A percentile compares a stretch with the other conserved stretches of the same genome.
Conservation (phyloP, 108 stramenopile genomes). For the Conticribra weissflogii region DNA sequence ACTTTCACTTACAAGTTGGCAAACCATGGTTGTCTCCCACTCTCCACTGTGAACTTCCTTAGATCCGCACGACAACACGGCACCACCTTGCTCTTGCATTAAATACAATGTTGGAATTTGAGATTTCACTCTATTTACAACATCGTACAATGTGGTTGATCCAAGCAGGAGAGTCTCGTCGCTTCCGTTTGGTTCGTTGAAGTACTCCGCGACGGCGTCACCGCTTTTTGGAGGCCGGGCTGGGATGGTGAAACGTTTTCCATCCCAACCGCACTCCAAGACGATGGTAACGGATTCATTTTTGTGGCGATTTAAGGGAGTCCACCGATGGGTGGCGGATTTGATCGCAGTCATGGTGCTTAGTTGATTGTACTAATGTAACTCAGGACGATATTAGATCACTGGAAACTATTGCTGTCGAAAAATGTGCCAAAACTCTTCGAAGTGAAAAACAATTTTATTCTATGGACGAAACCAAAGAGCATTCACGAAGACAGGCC, state of each 20-base stretch:
- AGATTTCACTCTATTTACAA: neutral
- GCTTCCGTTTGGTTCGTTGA: constrained; percentile 8
- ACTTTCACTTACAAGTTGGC: neutral
- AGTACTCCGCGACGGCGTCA: constrained; percentile 6
- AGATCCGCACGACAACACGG: neutral
- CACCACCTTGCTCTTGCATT: constrained; percentile 13
- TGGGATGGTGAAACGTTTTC: constrained; percentile 6
- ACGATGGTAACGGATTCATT: constrained; percentile 2
- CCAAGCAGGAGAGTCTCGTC: neutral
- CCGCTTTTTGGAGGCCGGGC: neutral
- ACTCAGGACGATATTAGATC: no score
- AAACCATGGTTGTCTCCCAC: constrained; percentile 17
- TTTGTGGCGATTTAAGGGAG: constrained; percentile 2
- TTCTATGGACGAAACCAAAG: no score
- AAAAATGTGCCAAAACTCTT: no score
- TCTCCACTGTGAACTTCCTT: constrained; percentile 4
- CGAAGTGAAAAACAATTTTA: no score
- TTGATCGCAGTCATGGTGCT: no score
- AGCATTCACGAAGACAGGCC: no score
- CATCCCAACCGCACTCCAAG: constrained; percentile 10
- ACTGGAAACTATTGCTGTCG: no score
- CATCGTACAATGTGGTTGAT: neutral
- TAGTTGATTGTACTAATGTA: no score
- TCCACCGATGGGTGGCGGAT: constrained; percentile 12
- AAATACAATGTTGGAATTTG: constrained; percentile 11